phyloP scores from a whole-genome alignment of 441 rosid genomes.

The Jatropha multifida region DNA sequence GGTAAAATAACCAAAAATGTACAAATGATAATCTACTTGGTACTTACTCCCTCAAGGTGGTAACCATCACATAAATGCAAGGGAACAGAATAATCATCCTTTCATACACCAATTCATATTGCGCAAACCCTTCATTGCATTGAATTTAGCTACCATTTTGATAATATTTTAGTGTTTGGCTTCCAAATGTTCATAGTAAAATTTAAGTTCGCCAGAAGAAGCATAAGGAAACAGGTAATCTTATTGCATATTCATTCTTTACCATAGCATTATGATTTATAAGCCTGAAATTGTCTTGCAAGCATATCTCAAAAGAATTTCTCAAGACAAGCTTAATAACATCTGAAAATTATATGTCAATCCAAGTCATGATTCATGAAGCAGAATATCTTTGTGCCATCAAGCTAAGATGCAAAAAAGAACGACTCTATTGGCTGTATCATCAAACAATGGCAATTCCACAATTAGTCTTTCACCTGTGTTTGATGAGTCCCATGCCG shows the following conservation, averaged over 20 bases:
- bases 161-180: neutral
- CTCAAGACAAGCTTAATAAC: neutral
- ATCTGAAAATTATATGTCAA: neutral
- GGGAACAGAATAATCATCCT: neutral
- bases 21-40: neutral
- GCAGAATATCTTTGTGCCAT: neutral
- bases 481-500: conserved; percentile 77
- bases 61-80: neutral
- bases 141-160: neutral
- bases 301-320: neutral
- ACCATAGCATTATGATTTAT: neutral
- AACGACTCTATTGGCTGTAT: neutral
- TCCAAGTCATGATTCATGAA: neutral
- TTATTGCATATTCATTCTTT: neutral
- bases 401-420: neutral
- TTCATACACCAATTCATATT: neutral
- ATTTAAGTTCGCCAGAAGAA: neutral
- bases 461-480: conserved; percentile 41
- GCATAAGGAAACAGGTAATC: neutral
- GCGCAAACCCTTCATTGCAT: neutral
- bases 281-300: neutral
- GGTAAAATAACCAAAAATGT: too few relatives aligned
- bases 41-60: conserved; percentile 5
- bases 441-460: neutral
- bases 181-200: neutral